These are phyloP conservation scores for Lodderomyces parapsilosis DNA, from an alignment of 1,139 yeast genomes.

Conservation along the genomic window DNA sequence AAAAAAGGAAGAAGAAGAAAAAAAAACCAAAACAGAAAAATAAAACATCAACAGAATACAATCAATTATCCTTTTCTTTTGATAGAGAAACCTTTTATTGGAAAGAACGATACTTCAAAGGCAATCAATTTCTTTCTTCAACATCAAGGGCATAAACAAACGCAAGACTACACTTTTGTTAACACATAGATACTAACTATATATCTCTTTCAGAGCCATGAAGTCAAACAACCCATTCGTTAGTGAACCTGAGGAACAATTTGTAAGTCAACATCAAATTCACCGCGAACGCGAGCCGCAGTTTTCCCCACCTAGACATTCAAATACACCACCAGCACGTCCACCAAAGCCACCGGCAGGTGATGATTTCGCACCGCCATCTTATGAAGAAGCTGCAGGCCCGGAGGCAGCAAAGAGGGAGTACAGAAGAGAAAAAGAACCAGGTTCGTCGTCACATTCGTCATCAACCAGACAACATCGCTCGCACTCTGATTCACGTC, in stretches of 20 bases:
- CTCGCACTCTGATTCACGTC: conserved; percentile 9
- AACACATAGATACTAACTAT: conserved; percentile 22
- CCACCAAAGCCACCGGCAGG: conserved; percentile 31
- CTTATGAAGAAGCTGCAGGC: conserved; percentile 73
- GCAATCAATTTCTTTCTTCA: no score
- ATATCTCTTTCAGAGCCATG: conserved; percentile 32
- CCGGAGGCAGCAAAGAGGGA: conserved; percentile 37
- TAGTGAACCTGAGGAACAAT: conserved; percentile 28
- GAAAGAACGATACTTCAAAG: no score
- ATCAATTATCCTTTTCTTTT: no score
- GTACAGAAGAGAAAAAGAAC: conserved; percentile 52
- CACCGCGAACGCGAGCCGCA: conserved; percentile 9
- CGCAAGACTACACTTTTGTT: background rate
- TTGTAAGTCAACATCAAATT: conserved; percentile 17
- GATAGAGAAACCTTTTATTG: no score
- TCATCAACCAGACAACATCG: conserved; percentile 8
- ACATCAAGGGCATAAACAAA: background rate
- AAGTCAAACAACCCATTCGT: conserved; percentile 60
- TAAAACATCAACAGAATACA: no score
- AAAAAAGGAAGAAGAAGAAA: background rate
- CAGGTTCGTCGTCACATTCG: conserved; percentile 3
- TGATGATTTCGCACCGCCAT: conserved; percentile 46
- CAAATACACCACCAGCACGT: conserved; percentile 26
- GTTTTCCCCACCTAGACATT: conserved; percentile 10
- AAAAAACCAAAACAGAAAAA: background rate